phyloP scores from a whole-genome alignment of 208 protist species.

The Crithidia bombi region DNA sequence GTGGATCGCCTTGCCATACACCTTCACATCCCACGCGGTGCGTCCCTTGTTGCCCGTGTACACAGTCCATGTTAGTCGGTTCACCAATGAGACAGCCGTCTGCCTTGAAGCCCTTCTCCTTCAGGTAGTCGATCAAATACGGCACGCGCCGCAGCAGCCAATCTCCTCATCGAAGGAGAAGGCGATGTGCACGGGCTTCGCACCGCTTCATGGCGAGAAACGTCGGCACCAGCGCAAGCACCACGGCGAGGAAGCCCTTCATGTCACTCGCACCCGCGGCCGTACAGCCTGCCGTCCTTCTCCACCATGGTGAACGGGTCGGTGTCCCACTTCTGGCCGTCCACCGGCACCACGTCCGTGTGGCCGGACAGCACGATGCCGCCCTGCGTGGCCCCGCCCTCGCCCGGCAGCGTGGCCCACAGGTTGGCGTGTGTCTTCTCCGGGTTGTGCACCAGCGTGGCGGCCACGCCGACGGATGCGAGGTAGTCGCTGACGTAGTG shows the following conservation, averaged over 20 bases:
- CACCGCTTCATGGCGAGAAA: conserved; percentile 43
- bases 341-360: conserved; percentile 58
- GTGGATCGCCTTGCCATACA: conserved; percentile 55
- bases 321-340: conserved; percentile 57
- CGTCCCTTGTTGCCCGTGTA: conserved; percentile 46
- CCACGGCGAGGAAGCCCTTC: conserved; percentile 65
- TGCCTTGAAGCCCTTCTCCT: conserved; percentile 37
- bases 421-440: conserved; percentile 57
- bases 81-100: conserved; percentile 22
- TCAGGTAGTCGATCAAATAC: conserved; percentile 41
- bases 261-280: conserved; percentile 58
- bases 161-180: conserved; percentile 61
- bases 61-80: conserved; percentile 25
- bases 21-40: conserved; percentile 30
- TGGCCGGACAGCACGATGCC: conserved; percentile 63
- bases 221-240: conserved; percentile 40
- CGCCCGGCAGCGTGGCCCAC: conserved; percentile 54
- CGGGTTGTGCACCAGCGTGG: conserved; percentile 39
- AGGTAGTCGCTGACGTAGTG: conserved; percentile 45
- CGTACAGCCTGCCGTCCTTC: conserved; percentile 52
- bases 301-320: conserved; percentile 63
- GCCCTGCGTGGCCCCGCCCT: conserved; percentile 45
- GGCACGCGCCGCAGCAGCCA: conserved; percentile 40
- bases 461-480: conserved; percentile 26
- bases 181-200: conserved; percentile 57